A percentile compares a stretch with the other conserved stretches of the same genome.
Evolutionary conservation across 345 rosid species (phyloP).

Genomic region (Aurinia saxatilis): DNA sequence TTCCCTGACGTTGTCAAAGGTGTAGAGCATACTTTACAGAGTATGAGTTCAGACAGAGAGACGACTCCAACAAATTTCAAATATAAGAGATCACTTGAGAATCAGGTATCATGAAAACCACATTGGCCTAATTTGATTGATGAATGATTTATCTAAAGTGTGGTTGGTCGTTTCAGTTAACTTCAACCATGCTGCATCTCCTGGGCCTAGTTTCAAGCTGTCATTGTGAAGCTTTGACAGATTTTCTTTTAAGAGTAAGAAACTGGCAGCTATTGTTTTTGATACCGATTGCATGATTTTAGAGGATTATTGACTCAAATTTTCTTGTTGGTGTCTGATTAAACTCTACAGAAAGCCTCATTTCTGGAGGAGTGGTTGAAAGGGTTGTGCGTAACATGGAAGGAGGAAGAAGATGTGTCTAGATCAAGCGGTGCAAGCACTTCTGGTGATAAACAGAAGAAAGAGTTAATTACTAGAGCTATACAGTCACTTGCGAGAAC

Average conservation of each 20-base stretch:
- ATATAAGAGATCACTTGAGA: slow-evolving; percentile 74
- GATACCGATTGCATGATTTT: background rate
- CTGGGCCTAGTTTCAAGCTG: slow-evolving; percentile 56
- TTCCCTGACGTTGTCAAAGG: slow-evolving; percentile 88
- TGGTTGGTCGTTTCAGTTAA: slow-evolving; percentile 45
- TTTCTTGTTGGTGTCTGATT: slow-evolving; percentile 3
- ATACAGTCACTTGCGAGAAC: slow-evolving; percentile 39
- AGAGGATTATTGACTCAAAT: background rate
- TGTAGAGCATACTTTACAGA: slow-evolving; percentile 63
- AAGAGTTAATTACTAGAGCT: slow-evolving; percentile 63
- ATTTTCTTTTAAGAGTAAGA: slow-evolving; percentile 74
- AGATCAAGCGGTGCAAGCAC: slow-evolving; percentile 23
- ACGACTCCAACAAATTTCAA: slow-evolving; percentile 63
- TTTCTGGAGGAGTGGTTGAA: slow-evolving; percentile 90
- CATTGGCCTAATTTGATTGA: background rate
- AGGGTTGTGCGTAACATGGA: slow-evolving; percentile 46
- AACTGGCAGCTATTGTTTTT: slow-evolving; percentile 2
- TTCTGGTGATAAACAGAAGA: slow-evolving; percentile 50
- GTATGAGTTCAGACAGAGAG: slow-evolving; percentile 53
- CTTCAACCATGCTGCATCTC: slow-evolving; percentile 75
- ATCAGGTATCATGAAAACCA: slow-evolving; percentile 46
- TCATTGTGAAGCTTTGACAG: slow-evolving; percentile 51
- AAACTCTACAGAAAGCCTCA: slow-evolving; percentile 47
- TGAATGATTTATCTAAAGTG: background rate
- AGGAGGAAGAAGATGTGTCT: slow-evolving; percentile 27